Evolutionary conservation across 352 stramenopile genomes (phyloP).

Genomic region (Pythium dissimile): DNA sequence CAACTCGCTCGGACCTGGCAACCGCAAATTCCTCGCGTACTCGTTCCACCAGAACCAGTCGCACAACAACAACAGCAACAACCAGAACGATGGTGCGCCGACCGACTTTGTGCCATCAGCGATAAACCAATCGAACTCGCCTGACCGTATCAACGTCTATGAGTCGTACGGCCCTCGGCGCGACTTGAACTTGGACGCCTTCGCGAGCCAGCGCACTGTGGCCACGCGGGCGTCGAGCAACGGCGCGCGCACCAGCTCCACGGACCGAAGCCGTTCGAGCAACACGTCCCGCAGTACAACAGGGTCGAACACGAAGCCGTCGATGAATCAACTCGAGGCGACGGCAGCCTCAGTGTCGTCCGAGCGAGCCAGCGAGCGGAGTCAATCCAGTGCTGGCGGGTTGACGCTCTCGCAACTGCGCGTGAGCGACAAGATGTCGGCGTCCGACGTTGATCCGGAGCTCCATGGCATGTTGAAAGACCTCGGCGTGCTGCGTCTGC

Average conservation of each 20-base stretch:
- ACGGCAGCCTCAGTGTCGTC: neutral
- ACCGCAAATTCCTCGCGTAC: conserved; percentile 19
- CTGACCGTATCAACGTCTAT: neutral
- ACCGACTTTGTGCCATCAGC: no score
- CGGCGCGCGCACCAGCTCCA: neutral
- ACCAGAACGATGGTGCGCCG: no score
- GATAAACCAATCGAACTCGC: neutral
- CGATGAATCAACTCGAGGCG: neutral
- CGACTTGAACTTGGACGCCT: neutral
- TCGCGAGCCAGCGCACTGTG: neutral
- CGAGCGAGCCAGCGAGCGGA: neutral
- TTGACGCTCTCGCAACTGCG: conserved; percentile 24
- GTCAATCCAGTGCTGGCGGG: conserved; percentile 4
- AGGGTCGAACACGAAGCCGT: no score
- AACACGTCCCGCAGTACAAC: neutral
- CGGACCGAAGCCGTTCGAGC: neutral
- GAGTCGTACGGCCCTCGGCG: neutral
- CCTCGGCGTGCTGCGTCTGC: conserved; percentile 1
- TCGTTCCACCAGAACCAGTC: conserved; percentile 16
- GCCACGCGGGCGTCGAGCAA: neutral
- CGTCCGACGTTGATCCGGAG: conserved; percentile 1
- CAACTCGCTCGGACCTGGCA: conserved; percentile 16
- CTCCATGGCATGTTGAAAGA: conserved; percentile 13
- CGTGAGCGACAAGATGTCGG: conserved; percentile 14
- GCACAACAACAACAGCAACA: no score